These are phyloP conservation scores for Penicillium sp. DNA, from an alignment of 2,329 filamentous ascomycete species.

Conservation along the genomic window DNA sequence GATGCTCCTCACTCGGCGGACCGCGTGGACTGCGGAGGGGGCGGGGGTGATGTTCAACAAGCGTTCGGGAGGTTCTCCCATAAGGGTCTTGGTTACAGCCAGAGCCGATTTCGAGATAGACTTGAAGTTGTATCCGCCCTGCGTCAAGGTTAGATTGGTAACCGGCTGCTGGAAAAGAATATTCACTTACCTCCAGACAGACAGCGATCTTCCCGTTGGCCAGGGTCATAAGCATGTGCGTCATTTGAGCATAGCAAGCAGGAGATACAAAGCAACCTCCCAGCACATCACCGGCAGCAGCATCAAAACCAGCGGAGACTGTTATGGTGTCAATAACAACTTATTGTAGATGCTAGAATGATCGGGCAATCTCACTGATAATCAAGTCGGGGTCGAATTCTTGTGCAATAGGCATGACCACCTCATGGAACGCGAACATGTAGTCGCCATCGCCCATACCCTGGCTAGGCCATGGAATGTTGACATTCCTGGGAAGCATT, in stretches of 20 bases:
- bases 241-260: conserved; percentile 94
- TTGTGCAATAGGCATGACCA: conserved; percentile 91
- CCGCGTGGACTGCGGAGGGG: conserved; percentile 51
- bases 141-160: not conserved
- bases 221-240: conserved; percentile 96
- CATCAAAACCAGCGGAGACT: conserved; percentile 94
- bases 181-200: conserved; percentile 64
- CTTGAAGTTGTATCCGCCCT: conserved; percentile 86
- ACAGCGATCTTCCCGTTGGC: conserved; percentile 86
- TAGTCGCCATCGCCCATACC: conserved; percentile 96
- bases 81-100: conserved; percentile 84
- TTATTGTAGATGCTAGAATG: not conserved
- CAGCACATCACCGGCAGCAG: conserved; percentile 86
- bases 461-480: conserved; percentile 64
- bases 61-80: conserved; percentile 83
- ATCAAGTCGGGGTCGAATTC: conserved; percentile 94
- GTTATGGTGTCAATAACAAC: conserved; percentile 14
- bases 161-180: not conserved
- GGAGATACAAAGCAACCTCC: conserved; percentile 92
- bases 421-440: conserved; percentile 89
- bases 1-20: conserved; percentile 55
- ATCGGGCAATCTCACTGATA: conserved; percentile 53
- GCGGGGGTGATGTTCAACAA: conserved; percentile 49
- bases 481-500: conserved; percentile 53
- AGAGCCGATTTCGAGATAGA: conserved; percentile 92